Evolutionary conservation across 306 rosid species (phyloP).

Genomic region (Benincasa hispida): DNA sequence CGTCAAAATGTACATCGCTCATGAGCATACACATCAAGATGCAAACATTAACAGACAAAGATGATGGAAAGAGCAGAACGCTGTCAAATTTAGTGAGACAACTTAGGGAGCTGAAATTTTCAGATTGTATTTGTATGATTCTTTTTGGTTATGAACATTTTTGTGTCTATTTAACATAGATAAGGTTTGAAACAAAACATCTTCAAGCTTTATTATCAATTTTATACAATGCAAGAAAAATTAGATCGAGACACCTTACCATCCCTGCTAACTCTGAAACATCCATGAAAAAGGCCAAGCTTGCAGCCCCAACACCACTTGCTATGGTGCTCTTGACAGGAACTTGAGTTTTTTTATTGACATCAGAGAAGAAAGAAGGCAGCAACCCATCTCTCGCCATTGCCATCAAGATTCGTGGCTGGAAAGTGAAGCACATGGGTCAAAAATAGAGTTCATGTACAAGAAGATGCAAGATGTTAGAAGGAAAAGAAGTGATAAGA

Average conservation of each 20-base stretch:
- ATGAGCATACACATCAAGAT: neutral
- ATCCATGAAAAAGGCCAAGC: conserved; percentile 70
- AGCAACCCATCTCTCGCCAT: conserved; percentile 54
- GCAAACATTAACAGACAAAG: neutral
- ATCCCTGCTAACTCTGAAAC: conserved; percentile 79
- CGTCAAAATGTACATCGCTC: neutral
- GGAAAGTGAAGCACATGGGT: neutral
- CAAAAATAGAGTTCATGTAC: neutral
- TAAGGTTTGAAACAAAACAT: neutral
- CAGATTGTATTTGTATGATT: neutral
- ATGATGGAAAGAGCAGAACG: neutral
- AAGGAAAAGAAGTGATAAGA: neutral
- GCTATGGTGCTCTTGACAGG: conserved; percentile 49
- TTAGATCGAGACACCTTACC: conserved; percentile 32
- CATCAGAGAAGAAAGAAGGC: conserved; percentile 37
- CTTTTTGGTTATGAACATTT: neutral
- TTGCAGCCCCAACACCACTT: conserved; percentile 64
- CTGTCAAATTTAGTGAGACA: neutral
- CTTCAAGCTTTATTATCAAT: neutral
- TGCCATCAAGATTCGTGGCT: conserved; percentile 60
- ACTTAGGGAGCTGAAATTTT: neutral
- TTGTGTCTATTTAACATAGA: neutral
- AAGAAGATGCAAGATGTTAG: neutral
- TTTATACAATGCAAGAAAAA: neutral
- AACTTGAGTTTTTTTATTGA: conserved; percentile 27